Conservation (phyloP, 1,284 basidiomycete species). For the Apiotrichum domesticum region DNA sequence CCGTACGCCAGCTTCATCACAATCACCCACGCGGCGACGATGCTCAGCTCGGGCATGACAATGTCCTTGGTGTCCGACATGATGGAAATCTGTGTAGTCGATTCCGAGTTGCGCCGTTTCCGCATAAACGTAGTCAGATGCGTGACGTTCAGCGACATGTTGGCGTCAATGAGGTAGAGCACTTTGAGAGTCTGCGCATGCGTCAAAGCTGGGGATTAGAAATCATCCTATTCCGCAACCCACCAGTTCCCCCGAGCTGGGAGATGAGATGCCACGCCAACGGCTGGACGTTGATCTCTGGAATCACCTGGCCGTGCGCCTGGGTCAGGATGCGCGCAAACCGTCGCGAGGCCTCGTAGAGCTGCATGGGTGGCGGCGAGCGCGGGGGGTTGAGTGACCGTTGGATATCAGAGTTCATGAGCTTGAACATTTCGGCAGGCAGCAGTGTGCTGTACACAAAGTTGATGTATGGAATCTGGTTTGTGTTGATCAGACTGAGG, state of each 20-base stretch:
- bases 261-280: conserved; percentile 73
- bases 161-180: conserved; percentile 29
- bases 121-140: conserved; percentile 33
- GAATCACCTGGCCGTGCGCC: conserved; percentile 59
- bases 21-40: conserved; percentile 61
- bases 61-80: conserved; percentile 17
- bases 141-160: conserved; percentile 38
- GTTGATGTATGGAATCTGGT: conserved; percentile 76
- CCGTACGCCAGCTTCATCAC: conserved; percentile 78
- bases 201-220: conserved; percentile 51
- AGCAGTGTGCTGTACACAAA: conserved; percentile 55
- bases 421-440: conserved; percentile 54
- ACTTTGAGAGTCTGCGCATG: conserved; percentile 48
- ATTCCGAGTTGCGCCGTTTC: conserved; percentile 28
- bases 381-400: conserved; percentile 15
- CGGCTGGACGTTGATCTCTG: conserved; percentile 70
- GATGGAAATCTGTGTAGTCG: background rate
- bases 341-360: conserved; percentile 16
- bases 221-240: conserved; percentile 55
- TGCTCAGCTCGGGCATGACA: conserved; percentile 66
- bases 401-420: conserved; percentile 9
- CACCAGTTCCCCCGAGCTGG: conserved; percentile 68
- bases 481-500: conserved; percentile 55
- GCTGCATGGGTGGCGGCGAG: conserved; percentile 18
- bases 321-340: conserved; percentile 26